Percentiles rank a stretch among this genome's conserved stretches.
These are phyloP conservation scores for Dendrocalamus sinicus DNA, from an alignment of 176 grass and related monocot genomes.

Conservation along the genomic window DNA sequence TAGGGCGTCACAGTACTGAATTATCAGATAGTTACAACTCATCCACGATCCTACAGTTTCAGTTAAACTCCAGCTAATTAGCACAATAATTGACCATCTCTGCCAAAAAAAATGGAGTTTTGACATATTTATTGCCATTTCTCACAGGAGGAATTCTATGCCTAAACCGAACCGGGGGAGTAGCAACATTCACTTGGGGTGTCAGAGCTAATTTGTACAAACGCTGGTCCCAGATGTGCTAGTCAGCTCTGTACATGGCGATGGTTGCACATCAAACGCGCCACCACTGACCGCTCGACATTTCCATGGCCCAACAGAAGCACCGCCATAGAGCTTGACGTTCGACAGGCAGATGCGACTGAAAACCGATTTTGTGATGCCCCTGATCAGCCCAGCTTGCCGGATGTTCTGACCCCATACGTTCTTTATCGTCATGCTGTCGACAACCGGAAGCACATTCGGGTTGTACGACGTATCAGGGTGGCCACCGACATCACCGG, in stretches of 20 bases:
- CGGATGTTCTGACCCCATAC: slow-evolving; percentile 64
- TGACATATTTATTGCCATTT: slow-evolving; percentile 28
- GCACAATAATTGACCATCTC: neutral
- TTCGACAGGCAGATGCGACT: slow-evolving; percentile 69
- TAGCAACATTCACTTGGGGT: slow-evolving; percentile 3
- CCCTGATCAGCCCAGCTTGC: slow-evolving; percentile 63
- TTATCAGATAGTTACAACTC: neutral
- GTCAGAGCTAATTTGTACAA: slow-evolving; percentile 49
- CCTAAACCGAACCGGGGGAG: neutral
- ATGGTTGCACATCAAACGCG: slow-evolving; percentile 61
- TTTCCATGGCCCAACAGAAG: slow-evolving; percentile 48
- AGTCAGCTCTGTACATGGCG: slow-evolving; percentile 57
- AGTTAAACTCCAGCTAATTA: slow-evolving; percentile 26
- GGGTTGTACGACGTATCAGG: slow-evolving; percentile 57
- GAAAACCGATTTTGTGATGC: slow-evolving; percentile 67
- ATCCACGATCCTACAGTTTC: neutral
- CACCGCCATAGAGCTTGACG: slow-evolving; percentile 52
- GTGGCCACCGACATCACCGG: slow-evolving; percentile 65
- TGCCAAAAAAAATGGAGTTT: neutral
- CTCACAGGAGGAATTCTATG: slow-evolving; percentile 14
- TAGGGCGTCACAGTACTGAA: neutral
- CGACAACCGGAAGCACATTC: slow-evolving; percentile 52
- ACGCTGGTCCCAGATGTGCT: slow-evolving; percentile 51
- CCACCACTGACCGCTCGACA: slow-evolving; percentile 60
- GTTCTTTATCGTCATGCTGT: slow-evolving; percentile 59